phyloP scores from a whole-genome alignment of 176 grass and related monocot genomes.

The Carex pumila region DNA sequence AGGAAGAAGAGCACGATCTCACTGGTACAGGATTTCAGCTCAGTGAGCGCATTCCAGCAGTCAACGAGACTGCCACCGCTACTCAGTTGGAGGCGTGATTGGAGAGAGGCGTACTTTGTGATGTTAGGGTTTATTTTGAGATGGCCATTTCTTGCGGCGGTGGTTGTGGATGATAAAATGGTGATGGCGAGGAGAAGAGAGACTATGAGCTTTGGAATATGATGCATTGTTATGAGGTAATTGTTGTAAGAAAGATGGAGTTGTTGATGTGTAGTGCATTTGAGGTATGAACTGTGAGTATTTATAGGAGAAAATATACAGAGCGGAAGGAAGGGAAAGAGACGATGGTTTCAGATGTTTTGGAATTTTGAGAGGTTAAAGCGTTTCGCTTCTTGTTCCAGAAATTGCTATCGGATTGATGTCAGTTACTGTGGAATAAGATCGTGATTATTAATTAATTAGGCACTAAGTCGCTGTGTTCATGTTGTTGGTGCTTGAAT shows the following conservation, averaged over 20 bases:
- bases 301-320: neutral
- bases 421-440: neutral
- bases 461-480: neutral
- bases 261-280: neutral
- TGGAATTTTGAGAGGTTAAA: constrained; percentile 9
- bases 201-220: neutral
- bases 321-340: neutral
- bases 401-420: neutral
- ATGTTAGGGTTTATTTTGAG: neutral
- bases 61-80: constrained; percentile 15
- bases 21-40: constrained; percentile 51
- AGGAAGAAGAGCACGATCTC: constrained; percentile 86
- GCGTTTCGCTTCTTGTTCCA: neutral
- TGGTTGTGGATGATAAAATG: neutral
- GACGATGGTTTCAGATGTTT: constrained; percentile 8
- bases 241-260: neutral
- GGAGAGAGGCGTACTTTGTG: neutral
- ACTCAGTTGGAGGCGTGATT: neutral
- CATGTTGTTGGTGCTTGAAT: neutral
- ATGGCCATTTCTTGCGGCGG: neutral
- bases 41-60: constrained; percentile 53
- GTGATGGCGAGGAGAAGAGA: constrained; percentile 4
- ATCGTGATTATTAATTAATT: neutral
- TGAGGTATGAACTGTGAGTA: neutral
- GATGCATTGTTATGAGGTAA: neutral